A percentile compares a stretch with the other conserved stretches of the same genome.
phyloP scores from a whole-genome alignment of 2,329 filamentous ascomycete species.

The Leptographium procerum region DNA sequence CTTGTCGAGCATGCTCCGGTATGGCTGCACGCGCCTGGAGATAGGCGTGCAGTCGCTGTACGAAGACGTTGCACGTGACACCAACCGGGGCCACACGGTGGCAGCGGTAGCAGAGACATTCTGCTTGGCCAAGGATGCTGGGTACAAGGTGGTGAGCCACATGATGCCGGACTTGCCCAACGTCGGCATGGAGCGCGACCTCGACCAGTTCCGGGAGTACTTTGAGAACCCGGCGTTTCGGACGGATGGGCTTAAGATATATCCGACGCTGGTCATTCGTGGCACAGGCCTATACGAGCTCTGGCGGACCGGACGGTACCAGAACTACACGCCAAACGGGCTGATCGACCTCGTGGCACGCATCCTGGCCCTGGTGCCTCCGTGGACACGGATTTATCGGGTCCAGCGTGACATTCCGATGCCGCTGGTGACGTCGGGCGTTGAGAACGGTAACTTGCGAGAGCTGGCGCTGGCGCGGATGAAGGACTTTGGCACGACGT shows the following conservation, averaged over 20 bases:
- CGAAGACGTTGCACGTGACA: constrained; percentile 96
- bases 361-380: constrained; percentile 88
- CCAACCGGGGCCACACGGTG: constrained; percentile 92
- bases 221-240: constrained; percentile 94
- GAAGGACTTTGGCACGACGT: constrained; percentile 98
- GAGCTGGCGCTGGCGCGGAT: constrained; percentile 92
- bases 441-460: constrained; percentile 93
- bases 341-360: constrained; percentile 90
- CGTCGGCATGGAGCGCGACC: constrained; percentile 93
- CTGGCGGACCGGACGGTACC: constrained; percentile 93
- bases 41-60: constrained; percentile 95
- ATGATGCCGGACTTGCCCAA: constrained; percentile 99
- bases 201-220: constrained; percentile 95
- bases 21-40: constrained; percentile 89
- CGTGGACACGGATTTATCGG: constrained; percentile 97
- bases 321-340: constrained; percentile 97
- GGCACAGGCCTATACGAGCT: constrained; percentile 94
- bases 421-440: constrained; percentile 95
- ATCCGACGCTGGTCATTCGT: constrained; percentile 92
- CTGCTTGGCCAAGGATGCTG: constrained; percentile 91
- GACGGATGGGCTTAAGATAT: constrained; percentile 95
- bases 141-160: constrained; percentile 97
- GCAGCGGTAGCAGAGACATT: constrained; percentile 94
- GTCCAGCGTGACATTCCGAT: constrained; percentile 99
- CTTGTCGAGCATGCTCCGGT: constrained; percentile 90